Conservation (phyloP, 2,329 filamentous ascomycete species). For the Microsporum ferrugineum region DNA sequence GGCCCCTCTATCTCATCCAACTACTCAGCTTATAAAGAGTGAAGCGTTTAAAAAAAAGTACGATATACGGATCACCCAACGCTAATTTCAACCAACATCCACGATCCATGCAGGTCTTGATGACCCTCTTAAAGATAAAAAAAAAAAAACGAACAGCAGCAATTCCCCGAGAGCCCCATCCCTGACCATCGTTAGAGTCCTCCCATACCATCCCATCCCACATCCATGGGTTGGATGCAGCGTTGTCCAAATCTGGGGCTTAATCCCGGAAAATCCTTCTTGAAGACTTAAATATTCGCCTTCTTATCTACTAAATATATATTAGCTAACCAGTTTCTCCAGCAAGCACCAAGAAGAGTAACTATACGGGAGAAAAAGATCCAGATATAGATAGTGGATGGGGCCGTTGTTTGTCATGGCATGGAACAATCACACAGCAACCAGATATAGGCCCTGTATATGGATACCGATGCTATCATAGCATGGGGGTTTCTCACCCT, state of each 20-base stretch:
- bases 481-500: not conserved
- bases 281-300: not conserved
- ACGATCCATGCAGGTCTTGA: not conserved
- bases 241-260: not conserved
- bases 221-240: conserved; percentile 1
- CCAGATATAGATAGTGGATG: not conserved
- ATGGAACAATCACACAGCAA: conserved; percentile 1
- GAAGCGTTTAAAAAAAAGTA: not conserved
- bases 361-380: not conserved
- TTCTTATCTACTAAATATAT: not conserved
- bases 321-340: not conserved
- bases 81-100: not conserved
- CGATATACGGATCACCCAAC: not conserved
- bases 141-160: not conserved
- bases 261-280: not conserved
- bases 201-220: not conserved
- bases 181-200: not conserved
- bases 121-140: not conserved
- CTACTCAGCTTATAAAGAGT: not conserved
- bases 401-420: conserved; percentile 1
- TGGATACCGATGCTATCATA: not conserved
- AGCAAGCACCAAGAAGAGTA: not conserved
- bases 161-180: conserved; percentile 1
- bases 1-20: not conserved
- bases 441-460: not conserved